Base-by-base conservation (phyloP, 352 stramenopile genomes). In the Globisporangium solare region DNA sequence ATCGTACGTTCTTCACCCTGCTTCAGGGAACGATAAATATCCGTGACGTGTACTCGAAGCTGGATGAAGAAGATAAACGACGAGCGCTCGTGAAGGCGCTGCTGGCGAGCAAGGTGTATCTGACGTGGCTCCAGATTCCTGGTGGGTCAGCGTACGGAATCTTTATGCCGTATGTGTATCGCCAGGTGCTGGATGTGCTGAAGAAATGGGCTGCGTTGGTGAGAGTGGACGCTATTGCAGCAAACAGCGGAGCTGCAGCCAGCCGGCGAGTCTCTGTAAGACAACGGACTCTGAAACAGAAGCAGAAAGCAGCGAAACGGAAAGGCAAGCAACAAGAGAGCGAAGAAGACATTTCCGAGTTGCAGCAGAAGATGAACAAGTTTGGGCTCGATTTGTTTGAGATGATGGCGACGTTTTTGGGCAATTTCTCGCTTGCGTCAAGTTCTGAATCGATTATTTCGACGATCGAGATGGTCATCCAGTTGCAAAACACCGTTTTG, bases 141-240 rank as follows among this genome's bases (percentile, higher is more conserved):
- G 83, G 84, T n/a, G 83, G 82, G 0, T 80, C 83, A 0, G 84
- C 86, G 2, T 92, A 94, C 49, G 81, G 86, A 0, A 51, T 95
- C 2, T 95, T 94, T 63, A 92, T 94, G 77, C 68, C 86, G 13
- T 93, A 86, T 46, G 76, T 94, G 42, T 95, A 92, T 52, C 78
- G 83, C 6, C 79, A 92, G 56, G 77, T 90, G 51, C 54, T 95
- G 39, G 81, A 90, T 43, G 67, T 86, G 11, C 62, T 92, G n/a
- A 86, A 84, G 55, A 90, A 89, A 43, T 95, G 86, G 83, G 63
- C 89, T 8, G 66, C 72, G 4, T 49, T 77, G 1, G 65, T 79
- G 57, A 63, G 49, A 20, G 54, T 11, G n/a, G 58, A 53, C 22
- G 47, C 40, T n/a, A 45, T 54, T 42, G 32, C 55, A 40, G 54